Evolutionary conservation across 257 asterid genomes (phyloP).

Genomic region (Solanum tarapatanum): DNA sequence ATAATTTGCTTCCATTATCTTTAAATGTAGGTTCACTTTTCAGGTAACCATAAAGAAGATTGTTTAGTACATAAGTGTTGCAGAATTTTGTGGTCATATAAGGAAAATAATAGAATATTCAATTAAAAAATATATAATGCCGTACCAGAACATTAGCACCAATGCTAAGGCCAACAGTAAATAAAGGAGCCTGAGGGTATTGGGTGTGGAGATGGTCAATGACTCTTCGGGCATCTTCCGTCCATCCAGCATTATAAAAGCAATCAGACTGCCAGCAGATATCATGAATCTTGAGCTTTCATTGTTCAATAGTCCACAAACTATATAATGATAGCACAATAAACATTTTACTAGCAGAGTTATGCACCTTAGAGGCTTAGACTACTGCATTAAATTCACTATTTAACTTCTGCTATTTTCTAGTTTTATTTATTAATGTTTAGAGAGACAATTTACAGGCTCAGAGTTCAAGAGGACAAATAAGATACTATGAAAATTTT

Average conservation of each 20-base stretch:
- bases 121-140: not conserved
- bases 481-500: not conserved
- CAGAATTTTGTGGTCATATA: not conserved
- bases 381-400: not conserved
- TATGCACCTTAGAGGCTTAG: not conserved
- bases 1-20: not conserved
- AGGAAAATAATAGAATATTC: not conserved
- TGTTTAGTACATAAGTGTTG: not conserved
- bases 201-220: conserved; percentile 54
- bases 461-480: not conserved
- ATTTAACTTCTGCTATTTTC: not conserved
- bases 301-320: not conserved
- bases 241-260: conserved; percentile 88
- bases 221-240: conserved; percentile 67
- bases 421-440: not conserved
- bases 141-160: conserved; percentile 88
- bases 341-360: not conserved
- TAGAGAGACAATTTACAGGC: not conserved
- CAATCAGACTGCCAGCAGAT: conserved; percentile 58
- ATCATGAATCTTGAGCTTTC: not conserved
- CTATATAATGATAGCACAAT: not conserved
- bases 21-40: not conserved
- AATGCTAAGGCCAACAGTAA: conserved; percentile 77
- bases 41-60: not conserved
- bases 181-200: conserved; percentile 67